phyloP scores from a whole-genome alignment of 805 yeast species.

The Hyphopichia homilentoma region DNA sequence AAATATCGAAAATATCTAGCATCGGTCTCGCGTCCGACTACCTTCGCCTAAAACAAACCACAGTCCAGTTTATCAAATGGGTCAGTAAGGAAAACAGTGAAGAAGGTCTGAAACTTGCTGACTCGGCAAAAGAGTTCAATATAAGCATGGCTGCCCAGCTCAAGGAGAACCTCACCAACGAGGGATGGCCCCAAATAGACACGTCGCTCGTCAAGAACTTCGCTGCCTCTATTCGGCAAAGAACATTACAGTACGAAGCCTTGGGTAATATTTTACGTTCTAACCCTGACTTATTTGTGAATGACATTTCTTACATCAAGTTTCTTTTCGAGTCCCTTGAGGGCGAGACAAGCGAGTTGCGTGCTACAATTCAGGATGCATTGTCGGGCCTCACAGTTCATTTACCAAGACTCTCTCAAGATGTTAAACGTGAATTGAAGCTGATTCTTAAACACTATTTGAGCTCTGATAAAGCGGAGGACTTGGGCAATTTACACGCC shows the following conservation, averaged over 20 bases:
- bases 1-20: conserved; percentile 48
- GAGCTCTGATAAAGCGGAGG: conserved; percentile 4
- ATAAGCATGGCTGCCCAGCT: conserved; percentile 48
- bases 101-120: conserved; percentile 4
- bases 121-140: conserved; percentile 26
- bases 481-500: conserved; percentile 33
- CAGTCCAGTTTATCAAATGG: conserved; percentile 66
- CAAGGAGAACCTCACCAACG: conserved; percentile 47
- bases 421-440: conserved; percentile 42
- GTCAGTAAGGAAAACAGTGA: conserved; percentile 27
- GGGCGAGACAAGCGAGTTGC: conserved; percentile 59
- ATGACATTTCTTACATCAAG: conserved; percentile 50
- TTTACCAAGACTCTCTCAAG: conserved; percentile 36
- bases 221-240: conserved; percentile 35
- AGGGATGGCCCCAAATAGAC: conserved; percentile 58
- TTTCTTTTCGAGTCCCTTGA: conserved; percentile 70
- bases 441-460: conserved; percentile 31
- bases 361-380: conserved; percentile 68
- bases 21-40: conserved; percentile 59
- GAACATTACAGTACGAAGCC: conserved; percentile 73
- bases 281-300: conserved; percentile 35
- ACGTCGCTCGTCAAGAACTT: conserved; percentile 31
- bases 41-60: conserved; percentile 48
- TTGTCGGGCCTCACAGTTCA: conserved; percentile 55
- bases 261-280: conserved; percentile 61